Evolutionary conservation across 441 rosid species (phyloP), one percentile per base, ranked within the genome.

Genomic region (Arabidopsis lyrata): DNA sequence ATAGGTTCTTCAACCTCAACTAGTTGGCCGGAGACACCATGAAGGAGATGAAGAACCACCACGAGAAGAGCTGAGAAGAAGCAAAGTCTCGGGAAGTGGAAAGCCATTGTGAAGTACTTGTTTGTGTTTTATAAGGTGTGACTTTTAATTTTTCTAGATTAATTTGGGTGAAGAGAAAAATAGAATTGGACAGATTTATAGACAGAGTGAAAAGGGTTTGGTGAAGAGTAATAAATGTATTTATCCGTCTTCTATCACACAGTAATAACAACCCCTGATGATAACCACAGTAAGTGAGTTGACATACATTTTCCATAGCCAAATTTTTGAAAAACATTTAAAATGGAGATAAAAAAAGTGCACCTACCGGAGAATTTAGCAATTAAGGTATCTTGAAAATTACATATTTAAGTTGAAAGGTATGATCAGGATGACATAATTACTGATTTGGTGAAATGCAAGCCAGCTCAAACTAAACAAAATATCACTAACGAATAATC

Each of bases 151-250:
- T 29, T 22, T 59, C 20, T 1, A 41, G 32, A 29, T 64, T 53
- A 8, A 5, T 12, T 66, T 48, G 44, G 65, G 54, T 41, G 67
- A 39, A 29, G 45, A 13, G 14, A 24, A 31, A 59, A 7, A 11
- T 32, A 35, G 20, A 53, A 15, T 68, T 42, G 31, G 48, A 42
- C 49, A 64, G 66, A 75, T 80, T 80, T 81, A 75, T 82, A 78
- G 7, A 52, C 53, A 53, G 52, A 65, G 65, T 9, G 71, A 18
- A 45, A 59, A 8, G 65, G 27, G 77, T 82, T 80, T 6, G 87
- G 82, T 84, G 80, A 65, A 72, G 63, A 57, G 81, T 20, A 85
- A 78, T 86, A 80, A 86, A 85, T 86, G 82, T 24, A 20, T 68
- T 71, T 86, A 83, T 70, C 85, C 29, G 88, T 72, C 79, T 75